Conservation (phyloP, 2,329 filamentous ascomycete genomes). For the Colletotrichum incanum region DNA sequence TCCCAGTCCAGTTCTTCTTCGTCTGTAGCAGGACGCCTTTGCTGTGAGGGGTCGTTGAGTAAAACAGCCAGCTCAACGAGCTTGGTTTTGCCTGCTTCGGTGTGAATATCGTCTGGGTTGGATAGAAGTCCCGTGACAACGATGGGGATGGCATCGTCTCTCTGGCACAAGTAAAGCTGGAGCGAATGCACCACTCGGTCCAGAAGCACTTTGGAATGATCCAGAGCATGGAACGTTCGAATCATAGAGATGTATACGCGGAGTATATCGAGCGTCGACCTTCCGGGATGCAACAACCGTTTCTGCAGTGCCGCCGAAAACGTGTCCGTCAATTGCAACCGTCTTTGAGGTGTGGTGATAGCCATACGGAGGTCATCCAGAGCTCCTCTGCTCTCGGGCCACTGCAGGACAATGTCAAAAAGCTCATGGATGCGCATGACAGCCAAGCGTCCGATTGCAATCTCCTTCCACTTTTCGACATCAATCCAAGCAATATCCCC, state of each 20-base stretch:
- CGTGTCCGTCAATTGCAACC: constrained; percentile 78
- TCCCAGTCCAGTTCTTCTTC: constrained; percentile 88
- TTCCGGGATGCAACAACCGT: constrained; percentile 81
- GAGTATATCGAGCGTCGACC: constrained; percentile 82
- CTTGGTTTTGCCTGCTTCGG: constrained; percentile 61
- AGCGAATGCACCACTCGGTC: constrained; percentile 82
- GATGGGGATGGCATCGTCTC: constrained; percentile 84
- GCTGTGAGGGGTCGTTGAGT: constrained; percentile 73
- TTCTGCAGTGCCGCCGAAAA: constrained; percentile 78
- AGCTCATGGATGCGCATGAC: constrained; percentile 79
- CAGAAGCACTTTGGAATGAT: constrained; percentile 83
- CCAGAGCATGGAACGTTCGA: constrained; percentile 80
- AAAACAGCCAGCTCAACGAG: constrained; percentile 78
- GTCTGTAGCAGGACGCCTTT: constrained; percentile 66
- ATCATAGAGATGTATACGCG: constrained; percentile 87
- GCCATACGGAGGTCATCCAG: constrained; percentile 82
- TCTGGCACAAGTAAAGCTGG: constrained; percentile 82
- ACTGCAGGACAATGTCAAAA: constrained; percentile 84
- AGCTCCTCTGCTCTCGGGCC: constrained; percentile 80
- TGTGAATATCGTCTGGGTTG: constrained; percentile 65
- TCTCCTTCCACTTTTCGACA: constrained; percentile 79
- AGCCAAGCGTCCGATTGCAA: constrained; percentile 78
- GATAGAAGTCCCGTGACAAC: constrained; percentile 83
- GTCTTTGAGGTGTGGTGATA: constrained; percentile 77
- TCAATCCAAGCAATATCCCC: constrained; percentile 67